Evolutionary conservation across 257 asterid species (phyloP).

Genomic region (Salvia hispanica): DNA sequence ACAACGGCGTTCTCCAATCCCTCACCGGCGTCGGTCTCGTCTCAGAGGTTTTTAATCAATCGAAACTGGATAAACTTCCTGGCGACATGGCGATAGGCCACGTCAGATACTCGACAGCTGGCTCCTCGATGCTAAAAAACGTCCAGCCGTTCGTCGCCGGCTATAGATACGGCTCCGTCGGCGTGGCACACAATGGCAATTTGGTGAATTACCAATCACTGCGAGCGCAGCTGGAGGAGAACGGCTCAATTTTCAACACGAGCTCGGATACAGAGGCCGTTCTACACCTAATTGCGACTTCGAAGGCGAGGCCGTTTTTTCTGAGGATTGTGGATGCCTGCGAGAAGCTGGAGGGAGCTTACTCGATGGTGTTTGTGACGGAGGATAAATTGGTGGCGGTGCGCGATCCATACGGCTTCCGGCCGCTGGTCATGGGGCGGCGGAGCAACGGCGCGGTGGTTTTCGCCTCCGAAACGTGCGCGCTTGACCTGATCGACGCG

Average conservation of each 20-base stretch:
- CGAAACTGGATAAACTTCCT: slow-evolving; percentile 70
- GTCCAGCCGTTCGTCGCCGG: slow-evolving; percentile 97
- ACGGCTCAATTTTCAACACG: slow-evolving; percentile 85
- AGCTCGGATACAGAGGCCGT: slow-evolving; percentile 89
- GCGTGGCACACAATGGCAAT: slow-evolving; percentile 97
- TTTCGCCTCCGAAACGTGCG: slow-evolving; percentile 73
- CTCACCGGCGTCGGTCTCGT: slow-evolving; percentile 87
- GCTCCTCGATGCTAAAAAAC: slow-evolving; percentile 88
- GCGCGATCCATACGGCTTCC: slow-evolving; percentile 62
- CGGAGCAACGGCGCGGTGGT: slow-evolving; percentile 64
- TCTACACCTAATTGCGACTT: slow-evolving; percentile 82
- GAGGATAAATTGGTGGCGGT: slow-evolving; percentile 69
- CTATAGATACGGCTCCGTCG: slow-evolving; percentile 80
- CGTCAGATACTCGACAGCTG: slow-evolving; percentile 92
- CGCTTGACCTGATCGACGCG: slow-evolving; percentile 76
- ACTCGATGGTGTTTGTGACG: slow-evolving; percentile 68
- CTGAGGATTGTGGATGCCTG: slow-evolving; percentile 91
- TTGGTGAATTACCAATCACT: slow-evolving; percentile 78
- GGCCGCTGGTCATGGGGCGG: slow-evolving; percentile 74
- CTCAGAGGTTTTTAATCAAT: slow-evolving; percentile 73
- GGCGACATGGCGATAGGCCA: slow-evolving; percentile 93
- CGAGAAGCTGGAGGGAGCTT: slow-evolving; percentile 81
- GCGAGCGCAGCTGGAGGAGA: slow-evolving; percentile 77
- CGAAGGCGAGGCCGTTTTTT: slow-evolving; percentile 78
- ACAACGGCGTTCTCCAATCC: slow-evolving; percentile 66